Evolutionary conservation across 2,329 filamentous ascomycete genomes (phyloP).

Genomic region (Davidsoniella virescens): DNA sequence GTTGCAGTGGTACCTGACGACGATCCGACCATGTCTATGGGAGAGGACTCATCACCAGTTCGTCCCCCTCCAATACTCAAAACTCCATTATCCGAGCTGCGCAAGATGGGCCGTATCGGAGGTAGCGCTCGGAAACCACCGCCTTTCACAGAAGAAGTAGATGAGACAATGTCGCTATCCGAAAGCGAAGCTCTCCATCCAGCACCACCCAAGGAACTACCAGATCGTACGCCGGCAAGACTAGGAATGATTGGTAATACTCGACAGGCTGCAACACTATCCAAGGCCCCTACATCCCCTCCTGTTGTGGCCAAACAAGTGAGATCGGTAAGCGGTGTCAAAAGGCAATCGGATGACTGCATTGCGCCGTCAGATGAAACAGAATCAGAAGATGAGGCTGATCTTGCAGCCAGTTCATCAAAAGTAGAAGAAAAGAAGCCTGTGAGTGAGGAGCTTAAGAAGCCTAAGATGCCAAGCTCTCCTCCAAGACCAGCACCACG

Average conservation of each 20-base stretch:
- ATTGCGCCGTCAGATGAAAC: not conserved
- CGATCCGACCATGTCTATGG: slow-evolving; percentile 7
- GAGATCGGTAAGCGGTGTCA: not conserved
- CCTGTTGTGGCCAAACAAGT: not conserved
- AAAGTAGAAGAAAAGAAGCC: not conserved
- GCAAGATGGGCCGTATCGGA: not conserved
- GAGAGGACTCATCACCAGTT: not conserved
- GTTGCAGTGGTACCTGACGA: not conserved
- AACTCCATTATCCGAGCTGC: not conserved
- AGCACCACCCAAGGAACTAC: not conserved
- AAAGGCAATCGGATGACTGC: not conserved
- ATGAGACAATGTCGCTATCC: slow-evolving; percentile 2
- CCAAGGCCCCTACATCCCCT: not conserved
- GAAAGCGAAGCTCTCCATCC: not conserved
- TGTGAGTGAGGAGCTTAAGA: not conserved
- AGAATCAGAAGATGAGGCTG: not conserved
- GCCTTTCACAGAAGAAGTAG: not conserved
- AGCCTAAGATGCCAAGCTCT: not conserved
- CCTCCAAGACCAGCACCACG: not conserved
- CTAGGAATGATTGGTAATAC: not conserved
- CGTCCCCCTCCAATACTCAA: not conserved
- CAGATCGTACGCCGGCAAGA: not conserved
- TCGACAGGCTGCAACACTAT: not conserved
- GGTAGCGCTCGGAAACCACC: not conserved
- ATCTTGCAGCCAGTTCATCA: not conserved